Conservation (phyloP, 176 grass and related monocot species). For the Avena sativa region DNA sequence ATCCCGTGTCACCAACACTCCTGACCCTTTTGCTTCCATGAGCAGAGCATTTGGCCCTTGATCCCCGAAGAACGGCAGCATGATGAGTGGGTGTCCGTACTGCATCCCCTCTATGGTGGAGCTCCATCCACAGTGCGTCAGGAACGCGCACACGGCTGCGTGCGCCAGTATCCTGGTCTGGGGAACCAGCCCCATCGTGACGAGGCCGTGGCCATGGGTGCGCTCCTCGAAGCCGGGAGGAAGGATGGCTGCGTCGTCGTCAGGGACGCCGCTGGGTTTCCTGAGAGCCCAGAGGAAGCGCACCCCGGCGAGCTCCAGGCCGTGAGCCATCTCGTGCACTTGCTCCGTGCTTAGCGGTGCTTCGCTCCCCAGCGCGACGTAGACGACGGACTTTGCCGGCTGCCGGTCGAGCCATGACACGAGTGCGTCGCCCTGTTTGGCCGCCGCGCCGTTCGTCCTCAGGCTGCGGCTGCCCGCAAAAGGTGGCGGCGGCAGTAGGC, state of each 20-base stretch:
- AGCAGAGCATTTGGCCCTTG: constrained; percentile 36
- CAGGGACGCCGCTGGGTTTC: neutral
- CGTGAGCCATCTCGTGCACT: neutral
- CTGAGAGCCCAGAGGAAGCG: neutral
- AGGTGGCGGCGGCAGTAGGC: neutral
- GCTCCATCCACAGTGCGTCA: constrained; percentile 51
- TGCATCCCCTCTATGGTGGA: constrained; percentile 53
- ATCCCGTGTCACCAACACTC: constrained; percentile 32
- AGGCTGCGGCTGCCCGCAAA: neutral
- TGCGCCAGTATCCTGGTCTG: constrained; percentile 49
- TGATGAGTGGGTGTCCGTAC: constrained; percentile 47
- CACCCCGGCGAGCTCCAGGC: neutral
- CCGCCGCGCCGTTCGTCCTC: neutral
- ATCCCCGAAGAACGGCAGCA: constrained; percentile 37
- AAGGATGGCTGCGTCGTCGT: neutral
- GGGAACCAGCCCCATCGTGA: constrained; percentile 37
- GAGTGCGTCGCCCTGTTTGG: neutral
- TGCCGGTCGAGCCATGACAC: constrained; percentile 3
- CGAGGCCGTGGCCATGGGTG: constrained; percentile 11
- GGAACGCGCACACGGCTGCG: constrained; percentile 40
- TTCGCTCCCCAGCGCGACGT: constrained; percentile 26
- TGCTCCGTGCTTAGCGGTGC: neutral
- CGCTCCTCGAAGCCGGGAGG: neutral
- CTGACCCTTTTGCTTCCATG: constrained; percentile 23
- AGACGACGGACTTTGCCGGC: neutral